Conservation (phyloP, 2,329 filamentous ascomycete genomes). For the Penicillium sp. region DNA sequence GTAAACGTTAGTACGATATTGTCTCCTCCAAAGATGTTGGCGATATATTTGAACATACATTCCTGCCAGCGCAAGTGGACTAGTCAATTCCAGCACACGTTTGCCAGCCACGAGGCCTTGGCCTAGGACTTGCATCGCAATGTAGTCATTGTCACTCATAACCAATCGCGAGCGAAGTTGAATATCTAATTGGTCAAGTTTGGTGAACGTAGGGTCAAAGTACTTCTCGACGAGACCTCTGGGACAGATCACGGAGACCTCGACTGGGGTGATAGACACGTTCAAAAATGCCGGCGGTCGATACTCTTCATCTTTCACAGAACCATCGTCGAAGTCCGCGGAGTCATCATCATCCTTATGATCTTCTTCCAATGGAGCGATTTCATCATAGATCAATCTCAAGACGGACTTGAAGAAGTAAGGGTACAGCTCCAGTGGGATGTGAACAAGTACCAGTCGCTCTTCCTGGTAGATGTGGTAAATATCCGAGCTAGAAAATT, state of each 20-base stretch:
- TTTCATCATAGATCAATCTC: slow-evolving; percentile 71
- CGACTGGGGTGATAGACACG: slow-evolving; percentile 85
- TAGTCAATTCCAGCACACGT: slow-evolving; percentile 86
- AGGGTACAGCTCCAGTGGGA: slow-evolving; percentile 75
- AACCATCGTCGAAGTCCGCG: slow-evolving; percentile 31
- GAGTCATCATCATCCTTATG: slow-evolving; percentile 41
- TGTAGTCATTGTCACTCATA: slow-evolving; percentile 79
- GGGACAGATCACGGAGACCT: slow-evolving; percentile 90
- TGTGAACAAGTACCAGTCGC: slow-evolving; percentile 83
- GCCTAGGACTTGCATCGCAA: slow-evolving; percentile 85
- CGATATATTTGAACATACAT: slow-evolving; percentile 55
- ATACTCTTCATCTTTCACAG: slow-evolving; percentile 39
- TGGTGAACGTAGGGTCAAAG: slow-evolving; percentile 69
- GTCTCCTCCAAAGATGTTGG: neutral
- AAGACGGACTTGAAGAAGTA: slow-evolving; percentile 83
- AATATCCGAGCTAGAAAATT: neutral
- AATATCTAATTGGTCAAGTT: slow-evolving; percentile 52
- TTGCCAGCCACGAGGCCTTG: slow-evolving; percentile 89
- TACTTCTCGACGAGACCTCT: slow-evolving; percentile 69
- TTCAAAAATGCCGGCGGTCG: slow-evolving; percentile 80
- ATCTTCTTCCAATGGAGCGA: slow-evolving; percentile 38
- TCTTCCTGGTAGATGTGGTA: slow-evolving; percentile 63
- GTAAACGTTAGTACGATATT: slow-evolving; percentile 11
- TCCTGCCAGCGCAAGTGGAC: slow-evolving; percentile 83
- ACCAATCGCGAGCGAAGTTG: slow-evolving; percentile 56